Evolutionary conservation across 257 asterid species (phyloP), one percentile per base, ranked within the genome.

Genomic region (Nicotiana tabacum): DNA sequence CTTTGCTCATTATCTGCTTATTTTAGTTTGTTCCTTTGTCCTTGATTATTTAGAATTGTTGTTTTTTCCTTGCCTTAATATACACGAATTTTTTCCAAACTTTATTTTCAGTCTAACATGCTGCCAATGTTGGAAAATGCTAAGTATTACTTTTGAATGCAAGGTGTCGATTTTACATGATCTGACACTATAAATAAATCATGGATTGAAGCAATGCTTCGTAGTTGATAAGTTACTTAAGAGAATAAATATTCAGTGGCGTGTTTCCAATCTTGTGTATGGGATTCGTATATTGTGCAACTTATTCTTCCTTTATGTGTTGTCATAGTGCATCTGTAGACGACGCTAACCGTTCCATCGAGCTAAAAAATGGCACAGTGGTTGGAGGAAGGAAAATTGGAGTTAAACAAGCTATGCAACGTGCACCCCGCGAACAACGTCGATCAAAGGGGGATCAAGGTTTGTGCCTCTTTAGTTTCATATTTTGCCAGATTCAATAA

Each of bases 371-470:
- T 82, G 94, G 95, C 39, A 90, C 94, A 5, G 77, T 78, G 81
- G 88, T 91, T 85, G 98, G 98, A 78, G 97, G 98, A 83, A 86
- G 97, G 84, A 94, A 92, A 84, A 85, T 96, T 81, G 91, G 91
- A 9, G 99, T 91, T 72, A 93, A 94, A 86, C 98, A 87, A 82
- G 99, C 99, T 77, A 85, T 77, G 67, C 98, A 93, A 51, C 98
- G 98, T 77, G 94, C 97, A 51, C 85, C 98, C 15, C 97, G 92
- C 65, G 98, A 94, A 83, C 93, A 94, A 72, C 96, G 97, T 32
- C 90, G 91, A 64, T 77, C 89, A 2, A 92, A 92, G 85, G 91
- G 76, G 84, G 89, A 84, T 89, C 89, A 89, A 93, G 98, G 99
- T 94, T 78, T 79, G 68, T 82, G 69, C 30, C 39, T 33, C 77